Base-by-base conservation (phyloP, 106 monocot species). In the Allium sativum region DNA sequence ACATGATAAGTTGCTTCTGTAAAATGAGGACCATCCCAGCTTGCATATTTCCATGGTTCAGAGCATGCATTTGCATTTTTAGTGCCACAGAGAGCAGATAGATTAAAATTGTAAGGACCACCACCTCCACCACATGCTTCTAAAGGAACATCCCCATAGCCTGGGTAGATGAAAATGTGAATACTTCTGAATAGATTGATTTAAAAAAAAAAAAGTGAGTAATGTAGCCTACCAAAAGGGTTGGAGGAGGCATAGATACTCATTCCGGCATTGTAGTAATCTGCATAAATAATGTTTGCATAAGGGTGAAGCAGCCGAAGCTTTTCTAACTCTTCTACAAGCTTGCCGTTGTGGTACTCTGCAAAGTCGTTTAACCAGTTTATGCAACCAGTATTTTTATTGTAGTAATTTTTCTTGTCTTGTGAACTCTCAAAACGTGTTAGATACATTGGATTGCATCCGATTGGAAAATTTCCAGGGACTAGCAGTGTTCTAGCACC, bases 401-500 rank as follows among this genome's bases (percentile, higher is more conserved):
- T 72, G 14, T 90, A 90, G 31, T 31, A 31, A 5, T 31, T 31
- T n/a, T 78, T 82, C 13, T 78, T 80, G 14, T 68, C 67, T 21
- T 2, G 50, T 8, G 52, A 12, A 48, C 64, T 84, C 10, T 59
- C 13, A 17, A 70, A 69, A 0, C 18, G 9, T 2, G 68, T 53
- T 6, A 92, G 78, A 20, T 64, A 74, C 4, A 9, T 10, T 3
- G 87, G 51, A 12, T 42, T 8, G 31, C 92, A 92, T 10, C 92
- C 92, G 13, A 84, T 42, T 1, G 92, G 81, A 3, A 81, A 55
- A 46, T 65, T 70, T 10, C 81, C 83, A 0, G 92, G 84, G 1
- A 92, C 92, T 1, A 92, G 5, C 6, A 92, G 19, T 41, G 75
- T 80, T 12, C 9, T 81, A 1, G 90, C 90, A 7, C 89, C 81